Evolutionary conservation across 108 stramenopile species (phyloP), one percentile per base, ranked within the genome.

Genomic region (Skeletonema menzelii): DNA sequence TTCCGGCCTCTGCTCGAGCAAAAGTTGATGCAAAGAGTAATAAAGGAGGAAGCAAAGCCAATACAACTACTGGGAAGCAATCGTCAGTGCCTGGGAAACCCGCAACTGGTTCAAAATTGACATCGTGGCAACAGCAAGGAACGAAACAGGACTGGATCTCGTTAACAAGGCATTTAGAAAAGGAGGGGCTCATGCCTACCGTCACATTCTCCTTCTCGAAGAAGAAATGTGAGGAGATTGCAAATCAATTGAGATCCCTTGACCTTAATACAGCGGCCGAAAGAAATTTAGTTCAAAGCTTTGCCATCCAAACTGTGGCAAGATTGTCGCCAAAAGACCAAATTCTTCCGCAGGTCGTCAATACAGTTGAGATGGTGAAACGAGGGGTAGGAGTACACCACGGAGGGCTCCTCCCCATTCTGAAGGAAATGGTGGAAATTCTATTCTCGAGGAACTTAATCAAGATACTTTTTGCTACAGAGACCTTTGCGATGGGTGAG

Each of bases 131-230:
- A 64, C 88, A 87, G 44, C 86, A 90, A 73, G 91, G 93, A 59
- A 84, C 69, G 57, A 92, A 91, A 70, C 81, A 86, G 44, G 80
- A 95, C 32, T 95, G 94, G 94, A 84, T 85, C 60, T 87, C 89
- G 14, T 70, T 99, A 32, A 63, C 95, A 6, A 82, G 90, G 40
- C 85, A 73, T 70, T 82, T 99, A 22, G 89, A 93, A 44, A 77
- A 91, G 67, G 90, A 97, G 64, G 89, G 90, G 17, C 79, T 98
- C 10, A 91, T 93, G 63, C 99, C 99, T 7, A 95, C 91, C 3
- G 97, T 99, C 6, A 88, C 97, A n/a, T 99, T 99, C 72, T 91
- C 93, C n/a, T 98, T 99, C 70, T 96, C 93, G 28, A 97, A 97
- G 68, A 96, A 93, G 84, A 97, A 97, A 79, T 99, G 99, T 64